Conservation (phyloP, 1,284 basidiomycete species). For the Wolfiporia cocos region DNA sequence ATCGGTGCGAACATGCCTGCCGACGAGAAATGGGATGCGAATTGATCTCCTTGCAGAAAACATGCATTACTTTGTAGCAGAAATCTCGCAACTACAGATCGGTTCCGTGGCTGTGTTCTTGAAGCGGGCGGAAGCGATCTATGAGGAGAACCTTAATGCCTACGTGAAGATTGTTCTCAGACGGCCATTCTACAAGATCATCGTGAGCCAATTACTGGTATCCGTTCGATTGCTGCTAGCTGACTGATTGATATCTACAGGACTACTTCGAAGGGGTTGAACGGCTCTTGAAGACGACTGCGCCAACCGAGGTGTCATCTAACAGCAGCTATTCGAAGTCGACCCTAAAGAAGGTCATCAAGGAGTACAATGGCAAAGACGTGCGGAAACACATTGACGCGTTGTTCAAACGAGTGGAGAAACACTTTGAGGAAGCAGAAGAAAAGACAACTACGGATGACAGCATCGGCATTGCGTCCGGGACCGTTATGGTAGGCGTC, state of each 20-base stretch:
- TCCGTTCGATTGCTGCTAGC: neutral
- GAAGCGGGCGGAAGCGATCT: constrained; percentile 75
- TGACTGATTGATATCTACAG: constrained; percentile 33
- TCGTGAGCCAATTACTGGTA: constrained; percentile 60
- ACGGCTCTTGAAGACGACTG: constrained; percentile 75
- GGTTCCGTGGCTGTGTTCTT: constrained; percentile 66
- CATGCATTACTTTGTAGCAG: constrained; percentile 89
- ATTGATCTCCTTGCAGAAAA: constrained; percentile 62
- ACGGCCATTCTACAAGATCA: constrained; percentile 82
- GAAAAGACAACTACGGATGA: constrained; percentile 54
- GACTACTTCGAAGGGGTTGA: constrained; percentile 95
- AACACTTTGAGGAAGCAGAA: constrained; percentile 85
- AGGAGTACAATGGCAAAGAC: constrained; percentile 86
- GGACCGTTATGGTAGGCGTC: constrained; percentile 73
- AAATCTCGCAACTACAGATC: constrained; percentile 67
- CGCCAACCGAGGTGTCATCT: constrained; percentile 73
- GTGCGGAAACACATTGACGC: constrained; percentile 82
- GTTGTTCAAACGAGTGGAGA: constrained; percentile 89
- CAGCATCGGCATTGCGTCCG: constrained; percentile 46
- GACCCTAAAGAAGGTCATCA: constrained; percentile 78
- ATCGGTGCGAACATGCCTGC: constrained; percentile 63
- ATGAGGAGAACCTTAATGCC: constrained; percentile 80
- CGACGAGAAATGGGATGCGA: neutral
- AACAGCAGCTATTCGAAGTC: constrained; percentile 77
- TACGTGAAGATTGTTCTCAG: constrained; percentile 89